These are phyloP conservation scores for Clavispora santaluciae DNA, from an alignment of 805 yeast species.

Conservation along the genomic window DNA sequence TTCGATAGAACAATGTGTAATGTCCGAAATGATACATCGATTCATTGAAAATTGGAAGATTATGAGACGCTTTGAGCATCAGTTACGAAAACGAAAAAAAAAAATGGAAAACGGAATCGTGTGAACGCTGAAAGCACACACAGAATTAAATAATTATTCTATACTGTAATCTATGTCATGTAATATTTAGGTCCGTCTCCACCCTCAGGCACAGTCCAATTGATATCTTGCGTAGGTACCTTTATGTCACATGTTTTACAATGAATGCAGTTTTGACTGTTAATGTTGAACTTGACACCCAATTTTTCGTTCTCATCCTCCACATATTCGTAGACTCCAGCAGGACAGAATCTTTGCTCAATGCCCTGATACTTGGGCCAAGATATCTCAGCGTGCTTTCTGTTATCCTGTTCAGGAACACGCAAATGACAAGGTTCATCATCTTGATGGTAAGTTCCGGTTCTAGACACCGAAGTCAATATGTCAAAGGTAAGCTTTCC, in stretches of 20 bases:
- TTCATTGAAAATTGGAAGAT: neutral
- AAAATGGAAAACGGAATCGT: neutral
- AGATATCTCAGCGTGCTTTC: constrained; percentile 60
- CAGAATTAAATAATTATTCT: neutral
- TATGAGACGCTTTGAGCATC: neutral
- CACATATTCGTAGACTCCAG: constrained; percentile 95
- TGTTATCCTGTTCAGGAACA: constrained; percentile 52
- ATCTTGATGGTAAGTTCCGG: constrained; percentile 95
- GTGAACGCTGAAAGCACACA: too few relatives aligned
- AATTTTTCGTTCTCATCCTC: constrained; percentile 53
- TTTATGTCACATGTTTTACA: constrained; percentile 98
- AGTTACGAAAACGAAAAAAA: neutral
- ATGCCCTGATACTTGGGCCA: constrained; percentile 81
- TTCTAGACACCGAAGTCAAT: constrained; percentile 89
- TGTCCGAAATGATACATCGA: too few relatives aligned
- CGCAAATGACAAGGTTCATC: constrained; percentile 88
- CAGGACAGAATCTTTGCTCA: constrained; percentile 93
- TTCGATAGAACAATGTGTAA: too few relatives aligned
- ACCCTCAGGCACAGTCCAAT: constrained; percentile 98
- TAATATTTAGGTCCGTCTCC: constrained; percentile 98
- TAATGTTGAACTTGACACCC: constrained; percentile 86
- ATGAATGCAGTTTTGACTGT: constrained; percentile 95
- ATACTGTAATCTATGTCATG: constrained; percentile 46
- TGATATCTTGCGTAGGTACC: constrained; percentile 89
- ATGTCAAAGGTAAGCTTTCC: constrained; percentile 89